A percentile compares a stretch with the other conserved stretches of the same genome.
phyloP scores from a whole-genome alignment of 2,329 filamentous ascomycete genomes.

The Exophiala aquamarina region DNA sequence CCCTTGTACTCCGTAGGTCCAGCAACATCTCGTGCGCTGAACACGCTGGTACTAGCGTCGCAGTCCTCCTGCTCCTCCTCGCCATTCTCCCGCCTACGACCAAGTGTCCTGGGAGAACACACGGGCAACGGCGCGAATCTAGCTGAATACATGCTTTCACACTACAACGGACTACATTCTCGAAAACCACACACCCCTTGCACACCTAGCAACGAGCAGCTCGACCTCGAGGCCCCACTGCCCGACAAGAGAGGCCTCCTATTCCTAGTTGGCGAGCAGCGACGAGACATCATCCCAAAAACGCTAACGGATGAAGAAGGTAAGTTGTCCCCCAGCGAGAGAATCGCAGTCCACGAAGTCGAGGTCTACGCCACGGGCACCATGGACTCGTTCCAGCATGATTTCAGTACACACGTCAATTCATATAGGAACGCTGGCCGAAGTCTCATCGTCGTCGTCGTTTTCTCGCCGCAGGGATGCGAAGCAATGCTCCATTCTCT shows the following conservation, averaged over 20 bases:
- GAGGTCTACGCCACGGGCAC: constrained; percentile 86
- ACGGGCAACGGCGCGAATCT: constrained; percentile 83
- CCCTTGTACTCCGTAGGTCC: constrained; percentile 50
- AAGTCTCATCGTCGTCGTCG: constrained; percentile 39
- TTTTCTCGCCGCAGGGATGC: constrained; percentile 63
- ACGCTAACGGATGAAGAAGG: constrained; percentile 61
- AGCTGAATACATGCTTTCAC: constrained; percentile 72
- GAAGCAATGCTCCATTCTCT: constrained; percentile 59
- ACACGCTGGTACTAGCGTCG: constrained; percentile 47
- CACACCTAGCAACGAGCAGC: constrained; percentile 27
- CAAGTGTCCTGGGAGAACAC: constrained; percentile 71
- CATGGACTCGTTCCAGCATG: constrained; percentile 71
- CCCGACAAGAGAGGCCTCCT: constrained; percentile 59
- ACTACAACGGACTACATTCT: constrained; percentile 58
- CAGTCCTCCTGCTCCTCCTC: constrained; percentile 7
- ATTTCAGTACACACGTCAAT: constrained; percentile 59
- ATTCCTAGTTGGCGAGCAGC: constrained; percentile 87
- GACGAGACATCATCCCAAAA: constrained; percentile 85
- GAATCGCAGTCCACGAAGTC: constrained; percentile 72
- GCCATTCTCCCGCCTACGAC: constrained; percentile 41
- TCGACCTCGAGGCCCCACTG: constrained; percentile 13
- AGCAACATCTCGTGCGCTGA: constrained; percentile 64
- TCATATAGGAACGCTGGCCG: constrained; percentile 38
- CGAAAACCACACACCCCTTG: constrained; percentile 11
- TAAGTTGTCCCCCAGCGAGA: constrained; percentile 45